Base-by-base conservation (phyloP, 1,284 basidiomycete species). In the Hymenochaete sp. region DNA sequence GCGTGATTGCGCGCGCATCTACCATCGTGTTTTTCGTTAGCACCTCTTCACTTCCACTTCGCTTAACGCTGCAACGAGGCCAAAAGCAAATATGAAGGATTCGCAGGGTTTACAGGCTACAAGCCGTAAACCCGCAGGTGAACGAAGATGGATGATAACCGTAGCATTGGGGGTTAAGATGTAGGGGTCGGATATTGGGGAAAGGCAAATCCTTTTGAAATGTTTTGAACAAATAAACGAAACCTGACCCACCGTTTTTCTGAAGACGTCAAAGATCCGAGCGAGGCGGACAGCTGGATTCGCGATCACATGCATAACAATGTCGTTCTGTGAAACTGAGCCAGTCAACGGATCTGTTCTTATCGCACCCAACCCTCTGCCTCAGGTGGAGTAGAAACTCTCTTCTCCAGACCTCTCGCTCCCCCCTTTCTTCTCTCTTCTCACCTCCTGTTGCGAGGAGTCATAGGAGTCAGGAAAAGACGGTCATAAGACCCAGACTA, bases 271-370 rank as follows among this genome's bases (percentile, higher is more conserved):
- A 44, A 51, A 47, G 18, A 51, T 26, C 24, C 49, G 45, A 24
- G 42, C 24, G 11, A 51, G 19, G 11, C 44, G 29, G 19, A 41
- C 49, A 6, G 28, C 35, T 6, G 49, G 49, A 24, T 51, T 51
- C 11, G 41, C 45, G 13, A 51, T 44, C 26, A 47, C 29, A 41
- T 51, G 49, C 16, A 51, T 35, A 43, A 51, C 39, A n/a, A 51
- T 41, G 32, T 42, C 28, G 26, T 42, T 47, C 49, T 51, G 38
- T 45, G 31, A 42, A 21, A 46, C 27, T 35, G 31, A 29, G 37
- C 19, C 24, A n/a, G 22, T 49, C 27, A 45, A 22, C 13, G 14
- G 13, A 35, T 16, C 21, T n/a, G n/a, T n/a, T n/a, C n/a, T n/a
- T n/a, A n/a, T n/a, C n/a, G n/a, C n/a, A n/a, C n/a, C n/a, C n/a